Base-by-base conservation (phyloP, 257 asterid species). In the Nicotiana noctiflora region DNA sequence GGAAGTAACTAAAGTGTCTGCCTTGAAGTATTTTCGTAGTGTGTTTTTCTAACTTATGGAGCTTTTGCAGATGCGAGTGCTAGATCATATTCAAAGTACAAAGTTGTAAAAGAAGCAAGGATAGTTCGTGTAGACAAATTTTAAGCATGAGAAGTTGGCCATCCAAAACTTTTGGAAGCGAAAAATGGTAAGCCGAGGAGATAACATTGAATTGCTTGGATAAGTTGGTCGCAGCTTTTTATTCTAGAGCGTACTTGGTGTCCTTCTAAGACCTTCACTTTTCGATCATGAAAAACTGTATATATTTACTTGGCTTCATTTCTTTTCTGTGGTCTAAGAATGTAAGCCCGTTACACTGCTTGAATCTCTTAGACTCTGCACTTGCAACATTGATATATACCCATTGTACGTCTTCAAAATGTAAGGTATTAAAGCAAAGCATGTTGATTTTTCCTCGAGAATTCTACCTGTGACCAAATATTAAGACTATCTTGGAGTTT, bases 61-160 rank as follows among this genome's bases (percentile, higher is more conserved):
- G 77, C 59, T 72, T 72, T 72, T 72, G 23, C 53, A 72, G 77
- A 14, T 72, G 59, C 21, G 59, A 72, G 37, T 44, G 21, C 34
- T 72, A 59, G 77, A 21, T 46, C 77, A 44, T 46, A 49, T 44
- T 70, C 57, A 7, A 72, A 13, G 77, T 72, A 72, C 59, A 72
- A 13, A 44, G 59, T 13, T 72, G 34, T 72, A 12, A 6, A 44
- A 46, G 37, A 32, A 44, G 37, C 77, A 72, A 44, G 77, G 77
- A 46, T 72, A 44, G 37, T 72, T 72, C 60, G 21, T 12, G 23
- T 46, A 46, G 77, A 72, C 59, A 44, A 72, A 21, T 21, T 72
- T 21, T 72, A 59, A 72, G 77, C 3, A 72, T 72, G 37, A 46
- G 37, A 70, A 72, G 77, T 37, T 68, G 76, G n/a, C 32, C 76